Base-by-base conservation (phyloP, 176 grass and related monocot species). In the Luzula sylvatica region DNA sequence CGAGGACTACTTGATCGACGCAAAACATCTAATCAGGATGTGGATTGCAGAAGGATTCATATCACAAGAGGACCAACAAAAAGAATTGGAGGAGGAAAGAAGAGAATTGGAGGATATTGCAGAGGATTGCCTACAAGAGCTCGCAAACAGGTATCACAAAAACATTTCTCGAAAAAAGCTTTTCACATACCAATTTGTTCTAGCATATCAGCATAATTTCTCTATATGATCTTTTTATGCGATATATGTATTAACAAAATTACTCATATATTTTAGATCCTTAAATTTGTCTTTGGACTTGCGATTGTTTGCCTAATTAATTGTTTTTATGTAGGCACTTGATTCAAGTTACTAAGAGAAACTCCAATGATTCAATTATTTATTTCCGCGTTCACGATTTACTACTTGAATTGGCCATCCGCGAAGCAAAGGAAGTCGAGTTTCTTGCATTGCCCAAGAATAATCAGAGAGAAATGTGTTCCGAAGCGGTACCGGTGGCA, bases 41-140 rank as follows among this genome's bases (percentile, higher is more conserved):
- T 68, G 65, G 65, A 55, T 26, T 17, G 2, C 18, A 3, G 65
- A 39, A 38, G 65, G 65, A 11, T 68, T 68, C 11, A 55, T 68
- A 55, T 13, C 17, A 24, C 11, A 53, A 21, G n/a, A n/a, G n/a
- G n/a, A n/a, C n/a, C n/a, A n/a, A n/a, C n/a, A n/a, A n/a, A n/a
- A n/a, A n/a, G n/a, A n/a, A n/a, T n/a, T n/a, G n/a, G n/a, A n/a
- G n/a, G 40, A 55, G 0, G 38, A 30, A 16, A 56, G 16, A n/a
- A 30, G 38, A 6, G 25, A 28, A 28, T 23, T 42, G 55, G 13
- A 41, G n/a, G 55, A 59, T 7, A 41, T 22, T 40, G 55, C 30
- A 40, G 20, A 59, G 42, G 32, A 3, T 23, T 59, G 11, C 35
- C 42, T 59, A 11, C 35, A 59, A 15, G 55, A 59, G 1, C 35